Evolutionary conservation across 495 filamentous ascomycete genomes (phyloP).

Genomic region (Amniculicola lignicola): DNA sequence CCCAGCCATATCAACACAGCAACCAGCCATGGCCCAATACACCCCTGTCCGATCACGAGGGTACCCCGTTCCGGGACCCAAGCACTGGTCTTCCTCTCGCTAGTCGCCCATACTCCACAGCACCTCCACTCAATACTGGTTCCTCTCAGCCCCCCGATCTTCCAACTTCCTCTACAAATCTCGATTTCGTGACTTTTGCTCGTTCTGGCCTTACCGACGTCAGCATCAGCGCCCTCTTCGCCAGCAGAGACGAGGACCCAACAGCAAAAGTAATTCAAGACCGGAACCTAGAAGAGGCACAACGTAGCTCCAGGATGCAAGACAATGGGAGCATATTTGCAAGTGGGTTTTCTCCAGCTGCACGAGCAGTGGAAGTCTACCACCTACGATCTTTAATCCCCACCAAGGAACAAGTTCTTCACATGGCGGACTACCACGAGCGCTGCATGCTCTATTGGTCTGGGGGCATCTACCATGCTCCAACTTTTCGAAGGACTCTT

Average conservation of each 20-base stretch:
- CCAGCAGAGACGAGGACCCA: slow-evolving; percentile 6
- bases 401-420: slow-evolving; percentile 34
- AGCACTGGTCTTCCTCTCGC: too few relatives aligned
- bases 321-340: neutral
- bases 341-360: slow-evolving; percentile 10
- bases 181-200: slow-evolving; percentile 29
- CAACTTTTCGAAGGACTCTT: slow-evolving; percentile 37
- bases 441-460: slow-evolving; percentile 43
- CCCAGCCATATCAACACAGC: too few relatives aligned
- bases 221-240: slow-evolving; percentile 12
- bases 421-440: slow-evolving; percentile 43
- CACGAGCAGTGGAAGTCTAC: slow-evolving; percentile 13
- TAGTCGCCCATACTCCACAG: slow-evolving; percentile 1
- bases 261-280: too few relatives aligned
- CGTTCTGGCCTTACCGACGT: slow-evolving; percentile 20
- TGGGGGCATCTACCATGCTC: slow-evolving; percentile 41
- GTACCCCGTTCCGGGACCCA: neutral
- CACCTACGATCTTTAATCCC: slow-evolving; percentile 43
- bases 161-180: slow-evolving; percentile 7
- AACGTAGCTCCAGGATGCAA: too few relatives aligned
- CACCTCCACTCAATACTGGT: neutral
- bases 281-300: too few relatives aligned
- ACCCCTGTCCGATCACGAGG: slow-evolving; percentile 1
- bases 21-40: slow-evolving; percentile 1
- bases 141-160: neutral